A percentile compares a stretch with the other conserved stretches of the same genome.
These are phyloP conservation scores for Plectranthus barbatus DNA, from an alignment of 257 asterid species.

Conservation along the genomic window DNA sequence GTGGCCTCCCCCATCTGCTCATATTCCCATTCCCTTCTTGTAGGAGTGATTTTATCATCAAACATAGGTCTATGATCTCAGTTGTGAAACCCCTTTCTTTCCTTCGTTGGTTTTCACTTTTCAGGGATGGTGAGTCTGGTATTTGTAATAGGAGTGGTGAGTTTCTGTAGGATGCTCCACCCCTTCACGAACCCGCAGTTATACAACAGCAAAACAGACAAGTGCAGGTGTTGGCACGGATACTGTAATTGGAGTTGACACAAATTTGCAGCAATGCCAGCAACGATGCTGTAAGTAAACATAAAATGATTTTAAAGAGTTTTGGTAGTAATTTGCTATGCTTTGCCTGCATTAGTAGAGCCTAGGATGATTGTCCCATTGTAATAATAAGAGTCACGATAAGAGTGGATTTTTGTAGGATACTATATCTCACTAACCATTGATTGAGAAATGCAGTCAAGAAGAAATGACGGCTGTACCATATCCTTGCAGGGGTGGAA, in stretches of 20 bases:
- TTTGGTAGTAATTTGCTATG: background rate
- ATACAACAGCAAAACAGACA: slow-evolving; percentile 35
- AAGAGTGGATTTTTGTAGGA: slow-evolving; percentile 7
- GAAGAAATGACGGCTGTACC: slow-evolving; percentile 37
- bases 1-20: background rate
- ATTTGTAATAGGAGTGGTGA: slow-evolving; percentile 46
- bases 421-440: slow-evolving; percentile 1
- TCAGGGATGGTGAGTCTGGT: slow-evolving; percentile 53
- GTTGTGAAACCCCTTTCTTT: background rate
- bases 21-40: background rate
- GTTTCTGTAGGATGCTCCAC: slow-evolving; percentile 60
- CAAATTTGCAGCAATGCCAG: background rate
- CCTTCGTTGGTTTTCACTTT: slow-evolving; percentile 25
- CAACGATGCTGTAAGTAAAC: background rate
- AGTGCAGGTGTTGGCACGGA: slow-evolving; percentile 80
- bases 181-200: slow-evolving; percentile 56
- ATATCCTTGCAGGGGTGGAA: slow-evolving; percentile 26
- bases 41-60: background rate
- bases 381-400: background rate
- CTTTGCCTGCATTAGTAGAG: too few relatives aligned
- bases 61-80: background rate
- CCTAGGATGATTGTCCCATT: background rate
- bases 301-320: background rate
- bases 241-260: slow-evolving; percentile 58
- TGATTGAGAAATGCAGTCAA: slow-evolving; percentile 15